Evolutionary conservation across 2,329 filamentous ascomycete species (phyloP).

Genomic region (Scytalidium lignicola): DNA sequence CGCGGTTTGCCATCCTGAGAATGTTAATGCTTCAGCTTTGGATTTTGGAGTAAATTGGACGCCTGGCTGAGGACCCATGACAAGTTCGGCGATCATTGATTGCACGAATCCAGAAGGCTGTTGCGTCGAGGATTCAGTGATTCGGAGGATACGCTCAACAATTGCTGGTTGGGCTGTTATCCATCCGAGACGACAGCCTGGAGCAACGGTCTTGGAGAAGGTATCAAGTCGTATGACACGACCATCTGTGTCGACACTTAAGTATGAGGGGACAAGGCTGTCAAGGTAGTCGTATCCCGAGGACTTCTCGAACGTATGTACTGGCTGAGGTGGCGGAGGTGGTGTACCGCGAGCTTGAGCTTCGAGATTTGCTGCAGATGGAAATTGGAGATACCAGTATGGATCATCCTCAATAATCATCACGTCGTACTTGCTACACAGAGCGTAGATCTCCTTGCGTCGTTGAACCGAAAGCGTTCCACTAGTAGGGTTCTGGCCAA

Average conservation of each 20-base stretch:
- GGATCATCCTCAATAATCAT: slow-evolving; percentile 93
- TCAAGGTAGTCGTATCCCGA: slow-evolving; percentile 76
- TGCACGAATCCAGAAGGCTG: slow-evolving; percentile 90
- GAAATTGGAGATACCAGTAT: slow-evolving; percentile 92
- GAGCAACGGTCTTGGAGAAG: slow-evolving; percentile 89
- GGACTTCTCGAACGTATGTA: slow-evolving; percentile 33
- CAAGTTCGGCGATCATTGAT: slow-evolving; percentile 68
- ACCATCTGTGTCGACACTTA: slow-evolving; percentile 77
- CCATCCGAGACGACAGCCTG: slow-evolving; percentile 86
- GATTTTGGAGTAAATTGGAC: slow-evolving; percentile 36
- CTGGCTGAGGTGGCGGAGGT: slow-evolving; percentile 12
- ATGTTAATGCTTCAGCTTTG: slow-evolving; percentile 28
- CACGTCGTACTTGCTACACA: slow-evolving; percentile 81
- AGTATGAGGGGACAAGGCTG: slow-evolving; percentile 75
- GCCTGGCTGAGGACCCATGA: slow-evolving; percentile 65
- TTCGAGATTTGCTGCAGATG: slow-evolving; percentile 52
- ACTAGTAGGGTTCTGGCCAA: slow-evolving; percentile 85
- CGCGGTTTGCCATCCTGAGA: slow-evolving; percentile 67
- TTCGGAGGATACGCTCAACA: slow-evolving; percentile 66
- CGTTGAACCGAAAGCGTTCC: slow-evolving; percentile 68
- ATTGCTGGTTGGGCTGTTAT: slow-evolving; percentile 78
- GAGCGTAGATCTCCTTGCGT: slow-evolving; percentile 70
- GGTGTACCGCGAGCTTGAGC: slow-evolving; percentile 30
- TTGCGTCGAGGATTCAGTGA: slow-evolving; percentile 73
- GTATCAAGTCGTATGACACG: slow-evolving; percentile 87